phyloP scores from a whole-genome alignment of 352 stramenopile genomes.

The Pythium brachiatum region DNA sequence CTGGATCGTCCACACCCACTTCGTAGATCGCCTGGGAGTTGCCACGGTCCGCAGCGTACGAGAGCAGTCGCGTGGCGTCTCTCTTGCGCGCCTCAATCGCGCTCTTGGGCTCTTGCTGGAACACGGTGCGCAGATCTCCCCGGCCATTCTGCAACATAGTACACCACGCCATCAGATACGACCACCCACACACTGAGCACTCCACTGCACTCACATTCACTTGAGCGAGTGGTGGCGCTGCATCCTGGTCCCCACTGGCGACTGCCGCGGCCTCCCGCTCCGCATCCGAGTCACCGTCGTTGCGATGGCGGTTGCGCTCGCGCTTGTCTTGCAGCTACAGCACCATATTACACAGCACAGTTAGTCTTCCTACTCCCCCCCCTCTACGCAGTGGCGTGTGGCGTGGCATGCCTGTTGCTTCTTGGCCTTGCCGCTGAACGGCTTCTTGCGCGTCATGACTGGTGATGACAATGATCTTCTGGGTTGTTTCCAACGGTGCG shows the following conservation, averaged over 20 bases:
- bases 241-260: neutral
- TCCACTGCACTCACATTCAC: neutral
- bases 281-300: slow-evolving; percentile 25
- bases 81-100: slow-evolving; percentile 62
- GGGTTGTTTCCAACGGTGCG: neutral
- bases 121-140: slow-evolving; percentile 67
- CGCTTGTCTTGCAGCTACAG: slow-evolving; percentile 70
- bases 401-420: slow-evolving; percentile 64
- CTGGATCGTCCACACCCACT: slow-evolving; percentile 49
- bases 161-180: neutral
- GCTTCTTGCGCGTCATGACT: slow-evolving; percentile 54
- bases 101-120: slow-evolving; percentile 54
- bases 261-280: slow-evolving; percentile 15
- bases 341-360: neutral
- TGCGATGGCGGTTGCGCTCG: slow-evolving; percentile 49
- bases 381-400: neutral
- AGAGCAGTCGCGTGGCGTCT: slow-evolving; percentile 60
- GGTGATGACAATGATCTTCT: neutral
- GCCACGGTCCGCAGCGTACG: slow-evolving; percentile 55
- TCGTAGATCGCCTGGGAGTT: slow-evolving; percentile 75
- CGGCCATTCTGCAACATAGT: slow-evolving; percentile 24
- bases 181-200: neutral
- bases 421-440: slow-evolving; percentile 87
- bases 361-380: neutral
- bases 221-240: neutral